phyloP scores from a whole-genome alignment of 306 rosid genomes.

The Mimosa bimucronata region DNA sequence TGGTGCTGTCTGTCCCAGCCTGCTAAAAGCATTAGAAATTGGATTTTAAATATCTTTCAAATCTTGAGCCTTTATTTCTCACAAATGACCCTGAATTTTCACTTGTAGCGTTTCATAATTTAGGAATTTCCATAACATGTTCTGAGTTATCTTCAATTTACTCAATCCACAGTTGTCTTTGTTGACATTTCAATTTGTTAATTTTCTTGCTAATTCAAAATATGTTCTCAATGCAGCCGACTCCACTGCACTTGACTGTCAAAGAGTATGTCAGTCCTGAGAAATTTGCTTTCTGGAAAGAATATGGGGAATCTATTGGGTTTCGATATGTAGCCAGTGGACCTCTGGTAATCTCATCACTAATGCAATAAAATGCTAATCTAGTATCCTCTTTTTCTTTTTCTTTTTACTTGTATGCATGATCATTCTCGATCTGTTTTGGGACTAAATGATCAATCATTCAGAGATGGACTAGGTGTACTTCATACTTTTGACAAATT shows the following conservation, averaged over 20 bases:
- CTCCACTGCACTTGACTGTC: conserved; percentile 92
- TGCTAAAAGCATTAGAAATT: conserved; percentile 17
- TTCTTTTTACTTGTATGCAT: not conserved
- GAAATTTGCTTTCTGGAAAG: conserved; percentile 90
- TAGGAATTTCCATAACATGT: conserved; percentile 19
- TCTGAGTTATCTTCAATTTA: not conserved
- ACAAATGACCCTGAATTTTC: conserved; percentile 24
- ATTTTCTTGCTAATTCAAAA: conserved; percentile 20
- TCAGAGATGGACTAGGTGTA: not conserved
- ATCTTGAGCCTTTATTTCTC: conserved; percentile 14
- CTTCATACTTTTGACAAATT: conserved; percentile 6
- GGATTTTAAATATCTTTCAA: conserved; percentile 27
- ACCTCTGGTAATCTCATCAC: conserved; percentile 72
- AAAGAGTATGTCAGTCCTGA: conserved; percentile 90
- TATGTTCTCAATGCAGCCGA: conserved; percentile 71
- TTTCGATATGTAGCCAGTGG: conserved; percentile 96
- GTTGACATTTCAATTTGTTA: conserved; percentile 14
- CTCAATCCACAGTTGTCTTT: not conserved
- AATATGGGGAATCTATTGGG: conserved; percentile 93
- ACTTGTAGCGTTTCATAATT: conserved; percentile 12
- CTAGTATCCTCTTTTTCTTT: conserved; percentile 16
- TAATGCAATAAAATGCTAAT: conserved; percentile 17
- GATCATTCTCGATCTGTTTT: not conserved
- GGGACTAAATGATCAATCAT: not conserved
- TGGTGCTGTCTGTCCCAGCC: conserved; percentile 24